Base-by-base conservation (phyloP, 1,284 basidiomycete genomes). In the Leccinum insolens region DNA sequence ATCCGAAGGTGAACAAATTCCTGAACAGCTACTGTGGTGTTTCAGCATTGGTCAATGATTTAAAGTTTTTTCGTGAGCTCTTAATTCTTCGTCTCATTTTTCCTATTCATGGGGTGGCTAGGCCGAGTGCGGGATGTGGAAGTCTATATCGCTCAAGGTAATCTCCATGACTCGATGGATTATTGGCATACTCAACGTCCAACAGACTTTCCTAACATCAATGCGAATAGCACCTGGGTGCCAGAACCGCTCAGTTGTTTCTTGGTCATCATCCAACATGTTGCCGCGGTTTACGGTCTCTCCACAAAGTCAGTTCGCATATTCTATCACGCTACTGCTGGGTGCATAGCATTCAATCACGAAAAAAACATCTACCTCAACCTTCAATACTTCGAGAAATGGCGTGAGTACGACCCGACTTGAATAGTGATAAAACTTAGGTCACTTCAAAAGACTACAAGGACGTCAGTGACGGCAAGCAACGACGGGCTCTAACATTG, bases 291-390 rank as follows among this genome's bases (percentile, higher is more conserved):
- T 20, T 93, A 90, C 74, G 81, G 82, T 61, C 82, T 93, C 20
- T 86, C 90, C 0, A 81, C 88, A 7, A 80, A 85, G 0, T 91
- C 90, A 65, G 76, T 98, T 68, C 92, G 95, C 74, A 85, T 99
- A 9, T 99, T 98, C 78, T 91, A 90, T 79, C 95, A 98, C 74
- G 25, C 20, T 22, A 14, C 83, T 6, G 95, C 96, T 2, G 91
- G 89, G 1, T 81, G 92, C 37, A 97, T 99, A 68, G 96, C 96
- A 0, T 99, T 99, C 84, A 99, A 99, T 79, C 85, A 95, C 34
- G 89, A 89, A 62, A 95, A 94, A 2, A 91, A 91, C 67, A 85
- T 99, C 44, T 99, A 95, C 81, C 82, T 98, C 71, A 99, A 98
- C 77, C 82, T 96, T 37, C 84, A 94, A 58, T 97, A 92, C 77